Evolutionary conservation across 2,329 filamentous ascomycete species (phyloP).

Genomic region (Neodidymelliopsis sp.): DNA sequence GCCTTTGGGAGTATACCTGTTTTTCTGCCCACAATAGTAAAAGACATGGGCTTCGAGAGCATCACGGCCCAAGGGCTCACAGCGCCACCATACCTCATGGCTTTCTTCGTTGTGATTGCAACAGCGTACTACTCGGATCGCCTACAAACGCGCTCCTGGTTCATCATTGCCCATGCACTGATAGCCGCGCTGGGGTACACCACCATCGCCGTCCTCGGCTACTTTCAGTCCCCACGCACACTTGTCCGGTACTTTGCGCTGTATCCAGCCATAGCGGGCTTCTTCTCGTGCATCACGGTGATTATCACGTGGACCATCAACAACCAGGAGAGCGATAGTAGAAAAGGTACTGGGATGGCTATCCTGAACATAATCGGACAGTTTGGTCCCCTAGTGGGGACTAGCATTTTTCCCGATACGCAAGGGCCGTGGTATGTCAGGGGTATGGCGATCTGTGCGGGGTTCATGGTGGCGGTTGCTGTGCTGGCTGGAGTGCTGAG

Average conservation of each 20-base stretch:
- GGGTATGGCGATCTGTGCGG: conserved; percentile 61
- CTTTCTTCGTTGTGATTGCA: conserved; percentile 74
- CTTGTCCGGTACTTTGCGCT: conserved; percentile 73
- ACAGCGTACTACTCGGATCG: conserved; percentile 78
- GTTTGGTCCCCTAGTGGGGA: conserved; percentile 70
- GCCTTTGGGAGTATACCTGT: conserved; percentile 88
- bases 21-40: conserved; percentile 82
- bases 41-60: conserved; percentile 75
- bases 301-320: conserved; percentile 90
- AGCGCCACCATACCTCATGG: conserved; percentile 80
- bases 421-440: conserved; percentile 59
- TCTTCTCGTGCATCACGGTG: conserved; percentile 85
- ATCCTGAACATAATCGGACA: conserved; percentile 84
- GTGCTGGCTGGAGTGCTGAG: conserved; percentile 54
- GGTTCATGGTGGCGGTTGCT: conserved; percentile 58
- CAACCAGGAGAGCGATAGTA: conserved; percentile 74
- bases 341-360: conserved; percentile 78
- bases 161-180: conserved; percentile 73
- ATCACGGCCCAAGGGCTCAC: conserved; percentile 77
- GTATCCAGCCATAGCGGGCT: conserved; percentile 79
- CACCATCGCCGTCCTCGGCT: conserved; percentile 66
- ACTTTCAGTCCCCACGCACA: conserved; percentile 43
- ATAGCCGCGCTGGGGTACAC: conserved; percentile 56
- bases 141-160: conserved; percentile 66
- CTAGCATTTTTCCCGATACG: conserved; percentile 61